Conservation (phyloP, 768 basidiomycete genomes). For the Macrolepiota dolichaula region DNA sequence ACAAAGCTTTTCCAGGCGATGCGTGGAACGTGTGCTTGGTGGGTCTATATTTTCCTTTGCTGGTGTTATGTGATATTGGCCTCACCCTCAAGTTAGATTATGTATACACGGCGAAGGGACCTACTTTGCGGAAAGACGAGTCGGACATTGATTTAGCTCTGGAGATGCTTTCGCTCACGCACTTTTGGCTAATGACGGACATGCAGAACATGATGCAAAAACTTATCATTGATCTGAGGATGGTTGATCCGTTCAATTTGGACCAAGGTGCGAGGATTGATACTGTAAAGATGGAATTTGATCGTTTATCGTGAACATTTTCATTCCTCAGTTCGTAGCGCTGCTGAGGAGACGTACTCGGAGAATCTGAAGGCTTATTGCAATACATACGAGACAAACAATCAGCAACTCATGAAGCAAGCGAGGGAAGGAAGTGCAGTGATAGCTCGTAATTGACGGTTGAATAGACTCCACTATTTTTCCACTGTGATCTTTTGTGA, state of each 20-base stretch:
- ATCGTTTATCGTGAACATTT: neutral
- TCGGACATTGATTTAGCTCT: conserved; percentile 10
- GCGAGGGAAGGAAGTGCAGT: neutral
- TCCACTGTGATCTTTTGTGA: too few species aligned
- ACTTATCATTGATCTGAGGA: neutral
- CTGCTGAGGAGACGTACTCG: conserved; percentile 19
- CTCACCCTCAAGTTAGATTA: conserved; percentile 22
- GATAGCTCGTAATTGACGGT: neutral
- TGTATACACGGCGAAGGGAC: conserved; percentile 24
- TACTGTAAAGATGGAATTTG: neutral
- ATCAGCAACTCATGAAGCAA: conserved; percentile 10
- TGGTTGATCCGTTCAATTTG: neutral
- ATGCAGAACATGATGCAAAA: neutral
- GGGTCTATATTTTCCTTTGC: neutral
- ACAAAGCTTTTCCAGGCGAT: conserved; percentile 15
- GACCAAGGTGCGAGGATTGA: neutral
- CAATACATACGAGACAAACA: conserved; percentile 23
- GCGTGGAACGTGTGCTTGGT: conserved; percentile 27
- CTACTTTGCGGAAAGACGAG: neutral
- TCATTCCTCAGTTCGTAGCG: conserved; percentile 19
- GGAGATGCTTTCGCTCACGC: conserved; percentile 5
- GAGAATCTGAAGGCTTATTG: conserved; percentile 21
- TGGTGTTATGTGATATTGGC: neutral
- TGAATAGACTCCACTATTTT: too few species aligned
- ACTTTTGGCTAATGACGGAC: neutral